Evolutionary conservation across 768 basidiomycete species (phyloP).

Genomic region (Agaricus blazei): DNA sequence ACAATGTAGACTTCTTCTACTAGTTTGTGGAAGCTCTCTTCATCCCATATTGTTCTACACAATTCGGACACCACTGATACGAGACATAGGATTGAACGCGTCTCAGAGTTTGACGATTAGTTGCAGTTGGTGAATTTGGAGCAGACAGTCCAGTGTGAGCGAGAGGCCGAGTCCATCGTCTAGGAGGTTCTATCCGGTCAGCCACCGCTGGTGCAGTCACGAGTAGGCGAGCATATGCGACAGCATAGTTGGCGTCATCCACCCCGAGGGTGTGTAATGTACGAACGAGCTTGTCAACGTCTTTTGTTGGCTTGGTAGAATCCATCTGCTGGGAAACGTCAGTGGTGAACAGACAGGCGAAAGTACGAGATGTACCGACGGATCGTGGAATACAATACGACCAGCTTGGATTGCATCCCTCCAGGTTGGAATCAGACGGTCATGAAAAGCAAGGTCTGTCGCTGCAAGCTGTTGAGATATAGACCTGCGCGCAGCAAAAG

Average conservation of each 20-base stretch:
- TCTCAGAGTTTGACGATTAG: neutral
- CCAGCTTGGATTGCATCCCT: neutral
- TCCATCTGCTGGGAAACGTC: neutral
- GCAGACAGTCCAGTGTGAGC: neutral
- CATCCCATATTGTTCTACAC: neutral
- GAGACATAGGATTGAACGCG: slow-evolving; percentile 1
- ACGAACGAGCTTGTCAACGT: neutral
- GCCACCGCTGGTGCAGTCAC: slow-evolving; percentile 1
- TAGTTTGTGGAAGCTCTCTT: neutral
- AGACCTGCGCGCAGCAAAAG: neutral
- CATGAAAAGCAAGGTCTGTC: neutral
- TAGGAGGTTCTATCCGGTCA: slow-evolving; percentile 1
- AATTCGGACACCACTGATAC: neutral
- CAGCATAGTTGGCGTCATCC: slow-evolving; percentile 1
- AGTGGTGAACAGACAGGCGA: neutral
- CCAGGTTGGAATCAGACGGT: neutral
- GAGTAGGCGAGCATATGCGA: slow-evolving; percentile 4
- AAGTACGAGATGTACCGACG: neutral
- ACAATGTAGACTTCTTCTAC: neutral
- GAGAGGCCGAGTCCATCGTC: neutral
- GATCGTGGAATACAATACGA: neutral
- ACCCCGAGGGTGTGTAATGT: neutral
- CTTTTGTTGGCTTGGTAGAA: neutral
- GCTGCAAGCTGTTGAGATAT: neutral
- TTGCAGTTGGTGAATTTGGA: neutral